phyloP scores from a whole-genome alignment of 2,329 filamentous ascomycete species.

The Aschersonia sp. region DNA sequence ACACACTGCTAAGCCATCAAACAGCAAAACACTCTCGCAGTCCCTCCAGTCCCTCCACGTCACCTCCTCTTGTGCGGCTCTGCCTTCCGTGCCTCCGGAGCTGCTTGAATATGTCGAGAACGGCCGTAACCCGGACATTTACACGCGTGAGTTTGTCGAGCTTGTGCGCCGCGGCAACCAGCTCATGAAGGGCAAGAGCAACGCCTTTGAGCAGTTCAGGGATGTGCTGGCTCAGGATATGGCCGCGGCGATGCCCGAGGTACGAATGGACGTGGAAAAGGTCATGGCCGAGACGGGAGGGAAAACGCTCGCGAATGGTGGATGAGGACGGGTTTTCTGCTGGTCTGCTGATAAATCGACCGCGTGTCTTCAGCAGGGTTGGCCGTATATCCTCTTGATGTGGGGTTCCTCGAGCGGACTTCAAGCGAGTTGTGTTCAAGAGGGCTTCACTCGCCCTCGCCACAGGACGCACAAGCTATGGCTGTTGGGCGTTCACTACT shows the following conservation, averaged over 20 bases:
- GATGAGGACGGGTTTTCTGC: background rate
- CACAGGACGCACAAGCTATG: too few species aligned
- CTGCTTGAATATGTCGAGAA: conserved; percentile 56
- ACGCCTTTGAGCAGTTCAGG: conserved; percentile 45
- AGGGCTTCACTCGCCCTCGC: too few species aligned
- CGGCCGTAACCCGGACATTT: conserved; percentile 60
- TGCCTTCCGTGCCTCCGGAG: conserved; percentile 44
- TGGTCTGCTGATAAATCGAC: background rate
- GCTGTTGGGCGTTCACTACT: too few species aligned
- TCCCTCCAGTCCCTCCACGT: conserved; percentile 24
- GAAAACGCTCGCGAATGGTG: conserved; percentile 1
- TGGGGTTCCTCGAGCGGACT: too few species aligned
- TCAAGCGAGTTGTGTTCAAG: too few species aligned
- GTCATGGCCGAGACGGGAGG: conserved; percentile 34
- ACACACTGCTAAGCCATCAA: background rate
- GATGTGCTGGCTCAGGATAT: conserved; percentile 49
- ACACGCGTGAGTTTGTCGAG: conserved; percentile 62
- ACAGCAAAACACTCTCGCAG: conserved; percentile 23
- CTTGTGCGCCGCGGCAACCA: conserved; percentile 52
- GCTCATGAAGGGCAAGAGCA: conserved; percentile 49
- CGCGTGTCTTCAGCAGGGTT: too few species aligned
- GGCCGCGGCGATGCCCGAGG: conserved; percentile 42
- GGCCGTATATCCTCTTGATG: too few species aligned
- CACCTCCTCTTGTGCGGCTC: conserved; percentile 21
- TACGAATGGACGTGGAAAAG: conserved; percentile 34